A percentile compares a stretch with the other conserved stretches of the same genome.
Evolutionary conservation across 805 yeast species (phyloP).

Genomic region (Allodekkera sacchari): DNA sequence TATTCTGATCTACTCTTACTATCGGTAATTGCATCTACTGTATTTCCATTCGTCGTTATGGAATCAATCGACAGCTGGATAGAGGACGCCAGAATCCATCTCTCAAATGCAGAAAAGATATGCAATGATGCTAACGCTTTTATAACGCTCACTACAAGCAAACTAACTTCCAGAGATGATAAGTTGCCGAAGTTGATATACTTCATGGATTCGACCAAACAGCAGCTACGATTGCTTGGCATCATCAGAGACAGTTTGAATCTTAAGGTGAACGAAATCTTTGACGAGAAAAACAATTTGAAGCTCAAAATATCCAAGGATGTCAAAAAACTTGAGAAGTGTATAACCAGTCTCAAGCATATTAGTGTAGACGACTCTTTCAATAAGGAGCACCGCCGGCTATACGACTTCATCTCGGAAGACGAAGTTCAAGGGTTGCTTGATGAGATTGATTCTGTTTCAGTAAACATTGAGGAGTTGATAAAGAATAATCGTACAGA

Average conservation of each 20-base stretch:
- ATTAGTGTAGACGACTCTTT: conserved; percentile 29
- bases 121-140: conserved; percentile 42
- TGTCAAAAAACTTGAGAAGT: conserved; percentile 26
- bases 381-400: conserved; percentile 9
- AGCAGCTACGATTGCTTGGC: conserved; percentile 37
- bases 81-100: conserved; percentile 37
- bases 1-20: too few species aligned
- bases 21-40: too few species aligned
- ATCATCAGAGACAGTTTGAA: conserved; percentile 22
- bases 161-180: conserved; percentile 32
- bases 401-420: conserved; percentile 44
- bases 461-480: conserved; percentile 23
- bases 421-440: conserved; percentile 28
- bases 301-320: conserved; percentile 18
- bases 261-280: conserved; percentile 19
- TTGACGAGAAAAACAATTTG: conserved; percentile 15
- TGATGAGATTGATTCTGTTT: conserved; percentile 19
- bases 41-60: too few species aligned
- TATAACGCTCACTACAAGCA: conserved; percentile 28
- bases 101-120: conserved; percentile 39
- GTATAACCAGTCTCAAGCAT: conserved; percentile 26
- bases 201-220: conserved; percentile 34
- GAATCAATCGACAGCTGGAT: conserved; percentile 24
- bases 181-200: conserved; percentile 36
- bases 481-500: conserved; percentile 19